A percentile compares a stretch with the other conserved stretches of the same genome.
Evolutionary conservation across 2,329 filamentous ascomycete species (phyloP).

Genomic region (Ceratocystis harringtonii): DNA sequence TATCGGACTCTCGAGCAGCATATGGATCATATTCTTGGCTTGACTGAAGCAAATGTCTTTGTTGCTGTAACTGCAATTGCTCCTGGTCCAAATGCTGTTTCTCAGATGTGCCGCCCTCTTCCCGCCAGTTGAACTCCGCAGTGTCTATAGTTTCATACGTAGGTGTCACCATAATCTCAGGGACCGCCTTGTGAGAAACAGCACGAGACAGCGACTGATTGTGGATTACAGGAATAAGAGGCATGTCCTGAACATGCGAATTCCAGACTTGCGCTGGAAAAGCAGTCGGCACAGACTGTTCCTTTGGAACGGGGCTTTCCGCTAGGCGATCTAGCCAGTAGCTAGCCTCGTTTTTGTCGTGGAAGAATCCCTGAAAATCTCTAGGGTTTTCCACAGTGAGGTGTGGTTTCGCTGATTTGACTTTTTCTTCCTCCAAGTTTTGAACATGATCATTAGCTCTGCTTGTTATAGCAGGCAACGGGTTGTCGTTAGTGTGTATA

Average conservation of each 20-base stretch:
- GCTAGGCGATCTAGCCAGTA: conserved; percentile 13
- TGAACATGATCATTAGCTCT: neutral
- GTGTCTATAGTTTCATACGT: neutral
- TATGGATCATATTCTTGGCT: neutral
- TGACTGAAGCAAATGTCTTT: neutral
- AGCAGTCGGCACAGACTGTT: conserved; percentile 9
- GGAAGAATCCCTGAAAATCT: neutral
- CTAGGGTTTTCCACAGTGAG: neutral
- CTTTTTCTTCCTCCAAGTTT: neutral
- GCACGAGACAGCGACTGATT: conserved; percentile 14
- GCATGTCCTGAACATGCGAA: conserved; percentile 4
- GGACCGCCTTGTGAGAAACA: neutral
- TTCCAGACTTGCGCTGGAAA: conserved; percentile 2
- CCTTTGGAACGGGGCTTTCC: conserved; percentile 12
- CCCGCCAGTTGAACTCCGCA: conserved; percentile 10
- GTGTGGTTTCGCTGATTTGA: neutral
- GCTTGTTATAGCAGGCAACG: neutral
- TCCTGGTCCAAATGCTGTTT: neutral
- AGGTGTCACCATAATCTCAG: conserved; percentile 2
- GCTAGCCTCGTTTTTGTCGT: conserved; percentile 5
- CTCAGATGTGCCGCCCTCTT: conserved; percentile 4
- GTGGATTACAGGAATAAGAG: conserved; percentile 14
- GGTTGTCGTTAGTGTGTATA: neutral
- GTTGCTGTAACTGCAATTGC: neutral
- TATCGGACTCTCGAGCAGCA: neutral